Percentiles rank a stretch among this genome's conserved stretches.
These are phyloP conservation scores for Cryptococcus hybrid DNA, from an alignment of 1,284 basidiomycete genomes.

Conservation along the genomic window DNA sequence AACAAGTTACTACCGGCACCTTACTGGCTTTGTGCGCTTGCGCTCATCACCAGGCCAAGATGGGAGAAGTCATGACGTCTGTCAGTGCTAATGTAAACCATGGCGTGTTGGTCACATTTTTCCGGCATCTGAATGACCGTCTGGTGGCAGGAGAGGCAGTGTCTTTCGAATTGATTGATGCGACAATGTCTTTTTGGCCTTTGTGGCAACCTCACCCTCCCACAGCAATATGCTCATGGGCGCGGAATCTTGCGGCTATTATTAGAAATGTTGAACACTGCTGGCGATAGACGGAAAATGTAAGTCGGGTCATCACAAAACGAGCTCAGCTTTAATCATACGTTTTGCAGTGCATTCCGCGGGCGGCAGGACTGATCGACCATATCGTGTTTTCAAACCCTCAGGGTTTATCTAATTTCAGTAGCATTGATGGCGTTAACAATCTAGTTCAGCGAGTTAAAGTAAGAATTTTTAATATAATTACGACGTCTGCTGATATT, in stretches of 20 bases:
- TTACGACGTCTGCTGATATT: background rate
- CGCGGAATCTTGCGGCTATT: constrained; percentile 89
- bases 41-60: constrained; percentile 75
- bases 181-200: constrained; percentile 79
- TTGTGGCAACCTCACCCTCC: constrained; percentile 75
- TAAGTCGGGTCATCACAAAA: constrained; percentile 6
- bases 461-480: constrained; percentile 53
- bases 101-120: constrained; percentile 83
- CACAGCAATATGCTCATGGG: constrained; percentile 92
- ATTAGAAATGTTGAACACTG: constrained; percentile 79
- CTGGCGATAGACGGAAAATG: constrained; percentile 24
- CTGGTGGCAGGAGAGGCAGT: constrained; percentile 58
- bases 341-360: constrained; percentile 37
- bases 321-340: background rate
- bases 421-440: constrained; percentile 79
- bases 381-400: constrained; percentile 73
- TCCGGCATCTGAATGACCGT: constrained; percentile 74
- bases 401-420: constrained; percentile 85
- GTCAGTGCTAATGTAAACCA: constrained; percentile 96
- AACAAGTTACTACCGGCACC: constrained; percentile 73
- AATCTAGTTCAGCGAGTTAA: constrained; percentile 81
- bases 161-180: constrained; percentile 81
- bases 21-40: constrained; percentile 87
- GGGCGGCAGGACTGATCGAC: constrained; percentile 85
- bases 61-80: constrained; percentile 83